phyloP scores from a whole-genome alignment of 352 stramenopile species.

The Plasmopara muralis region DNA sequence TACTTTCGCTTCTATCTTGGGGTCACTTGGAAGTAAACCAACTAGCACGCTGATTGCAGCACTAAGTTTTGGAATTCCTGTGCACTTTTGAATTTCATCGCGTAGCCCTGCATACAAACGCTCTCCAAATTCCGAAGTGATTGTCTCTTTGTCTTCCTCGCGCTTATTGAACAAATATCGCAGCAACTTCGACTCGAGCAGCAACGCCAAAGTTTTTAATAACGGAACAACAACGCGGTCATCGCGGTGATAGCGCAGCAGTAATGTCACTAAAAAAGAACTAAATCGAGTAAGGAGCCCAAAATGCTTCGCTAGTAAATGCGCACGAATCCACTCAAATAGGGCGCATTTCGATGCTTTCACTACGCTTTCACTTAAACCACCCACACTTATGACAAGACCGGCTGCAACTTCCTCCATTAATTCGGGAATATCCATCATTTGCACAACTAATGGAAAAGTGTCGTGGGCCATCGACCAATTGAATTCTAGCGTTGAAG shows the following conservation, averaged over 20 bases:
- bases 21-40: constrained; percentile 60
- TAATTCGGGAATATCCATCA: constrained; percentile 86
- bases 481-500: constrained; percentile 45
- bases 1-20: constrained; percentile 40
- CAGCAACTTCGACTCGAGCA: constrained; percentile 61
- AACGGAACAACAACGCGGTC: constrained; percentile 82
- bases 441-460: constrained; percentile 85
- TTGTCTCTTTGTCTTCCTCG: background rate
- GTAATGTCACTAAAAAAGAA: constrained; percentile 59
- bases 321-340: constrained; percentile 51
- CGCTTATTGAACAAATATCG: constrained; percentile 48
- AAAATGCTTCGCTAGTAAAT: constrained; percentile 55
- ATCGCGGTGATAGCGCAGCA: constrained; percentile 52
- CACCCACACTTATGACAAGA: constrained; percentile 92
- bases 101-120: constrained; percentile 55
- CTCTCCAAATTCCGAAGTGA: constrained; percentile 39
- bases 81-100: constrained; percentile 60
- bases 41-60: constrained; percentile 66
- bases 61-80: constrained; percentile 54
- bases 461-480: constrained; percentile 83
- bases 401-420: constrained; percentile 81
- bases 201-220: constrained; percentile 78
- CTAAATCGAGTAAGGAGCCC: constrained; percentile 55
- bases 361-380: constrained; percentile 92
- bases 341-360: constrained; percentile 64